A percentile compares a stretch with the other conserved stretches of the same genome.
Evolutionary conservation across 2,329 filamentous ascomycete genomes (phyloP).

Genomic region (Ascochyta koolunga): DNA sequence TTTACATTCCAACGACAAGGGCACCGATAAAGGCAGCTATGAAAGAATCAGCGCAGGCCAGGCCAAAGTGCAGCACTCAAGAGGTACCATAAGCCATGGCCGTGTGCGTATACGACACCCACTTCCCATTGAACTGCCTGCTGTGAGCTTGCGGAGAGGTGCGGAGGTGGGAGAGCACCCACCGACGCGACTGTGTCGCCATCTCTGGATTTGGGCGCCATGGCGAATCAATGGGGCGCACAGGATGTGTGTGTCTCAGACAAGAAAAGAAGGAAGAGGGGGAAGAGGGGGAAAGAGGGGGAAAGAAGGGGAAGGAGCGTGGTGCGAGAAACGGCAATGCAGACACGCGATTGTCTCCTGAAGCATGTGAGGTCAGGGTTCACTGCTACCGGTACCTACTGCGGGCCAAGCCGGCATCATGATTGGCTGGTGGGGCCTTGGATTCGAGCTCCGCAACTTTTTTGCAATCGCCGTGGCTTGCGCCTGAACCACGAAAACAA

Average conservation of each 20-base stretch:
- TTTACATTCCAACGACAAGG: conserved; percentile 71
- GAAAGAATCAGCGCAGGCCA: conserved; percentile 17
- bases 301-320: conserved; percentile 37
- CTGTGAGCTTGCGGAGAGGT: conserved; percentile 39
- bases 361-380: conserved; percentile 30
- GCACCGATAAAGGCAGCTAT: conserved; percentile 87
- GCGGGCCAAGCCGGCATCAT: conserved; percentile 31
- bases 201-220: conserved; percentile 68
- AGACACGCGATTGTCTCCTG: conserved; percentile 37
- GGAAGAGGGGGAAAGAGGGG: conserved; percentile 34
- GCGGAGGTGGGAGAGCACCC: conserved; percentile 35
- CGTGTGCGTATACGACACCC: conserved; percentile 90
- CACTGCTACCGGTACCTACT: neutral
- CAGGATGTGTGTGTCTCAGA: neutral
- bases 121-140: conserved; percentile 76
- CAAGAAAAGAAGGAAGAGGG: conserved; percentile 24
- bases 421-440: conserved; percentile 21
- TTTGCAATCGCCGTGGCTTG: conserved; percentile 22
- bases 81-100: conserved; percentile 73
- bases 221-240: conserved; percentile 35
- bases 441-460: conserved; percentile 25
- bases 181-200: conserved; percentile 67
- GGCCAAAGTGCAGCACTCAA: neutral
- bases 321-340: conserved; percentile 7
- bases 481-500: too few relatives aligned